Base-by-base conservation (phyloP, 345 rosid genomes). In the Eutrema yunnanense region DNA sequence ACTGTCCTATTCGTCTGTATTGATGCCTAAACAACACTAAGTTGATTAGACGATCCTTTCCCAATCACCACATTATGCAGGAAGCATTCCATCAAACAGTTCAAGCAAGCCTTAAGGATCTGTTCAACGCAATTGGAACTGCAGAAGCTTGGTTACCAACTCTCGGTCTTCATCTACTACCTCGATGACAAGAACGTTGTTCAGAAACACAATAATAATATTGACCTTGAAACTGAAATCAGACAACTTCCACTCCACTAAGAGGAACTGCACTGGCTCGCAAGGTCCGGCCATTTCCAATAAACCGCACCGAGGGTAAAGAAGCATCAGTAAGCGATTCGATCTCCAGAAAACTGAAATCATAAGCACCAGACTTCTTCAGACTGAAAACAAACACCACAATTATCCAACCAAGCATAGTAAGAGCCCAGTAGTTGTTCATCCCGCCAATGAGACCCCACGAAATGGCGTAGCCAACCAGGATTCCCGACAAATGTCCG, bases 361-460 rank as follows among this genome's bases (percentile, higher is more conserved):
- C 92, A 76, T 84, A 92, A 16, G 99, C 86, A 66, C 97, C 96
- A 0, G 97, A 92, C 36, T 82, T 71, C 87, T 95, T 92, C 89
- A 95, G 81, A 82, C 99, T 95, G 79, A 84, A 82, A 54, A 92
- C 78, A 69, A 92, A 92, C 67, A 81, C 77, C n/a, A 87, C 82
- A 13, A 78, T 69, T 29, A 85, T 82, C 99, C 97, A 95, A 64
- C 92, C 93, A 74, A 95, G 76, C 84, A 92, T 84, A 12, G 96
- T 90, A 73, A 89, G 52, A 29, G 97, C 96, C 99, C 99, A 95
- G 81, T 81, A 95, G 80, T 87, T 87, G 72, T 85, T 92, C 99
- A 95, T 95, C 73, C 99, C 99, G 12, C 87, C 89, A 74, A 95
- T 85, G 78, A 95, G 68, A 57, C 96, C 96, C 96, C 99, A 95